Evolutionary conservation across 495 filamentous ascomycete species (phyloP).

Genomic region (Bombardia bombarda): DNA sequence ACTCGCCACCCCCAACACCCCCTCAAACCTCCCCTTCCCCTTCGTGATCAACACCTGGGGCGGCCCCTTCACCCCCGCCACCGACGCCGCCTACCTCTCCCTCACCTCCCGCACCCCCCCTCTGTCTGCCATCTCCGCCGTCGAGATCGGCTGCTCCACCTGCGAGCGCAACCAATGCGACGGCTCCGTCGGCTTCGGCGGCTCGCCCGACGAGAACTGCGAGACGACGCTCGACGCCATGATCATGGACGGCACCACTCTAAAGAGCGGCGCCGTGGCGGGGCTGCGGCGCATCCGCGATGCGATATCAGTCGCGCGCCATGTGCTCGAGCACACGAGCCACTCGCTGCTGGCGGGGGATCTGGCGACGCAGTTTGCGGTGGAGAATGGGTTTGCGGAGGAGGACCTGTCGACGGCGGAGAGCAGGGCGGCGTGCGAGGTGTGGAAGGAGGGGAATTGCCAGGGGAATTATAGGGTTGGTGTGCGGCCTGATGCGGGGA

Average conservation of each 20-base stretch:
- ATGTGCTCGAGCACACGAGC: constrained; percentile 35
- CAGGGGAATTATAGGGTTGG: constrained; percentile 34
- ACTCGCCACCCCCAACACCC: too few species aligned
- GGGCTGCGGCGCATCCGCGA: constrained; percentile 35
- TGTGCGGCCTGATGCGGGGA: constrained; percentile 25
- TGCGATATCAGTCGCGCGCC: constrained; percentile 36
- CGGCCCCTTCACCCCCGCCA: constrained; percentile 37
- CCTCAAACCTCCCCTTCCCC: too few species aligned
- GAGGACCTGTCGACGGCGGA: constrained; percentile 29
- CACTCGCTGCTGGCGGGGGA: constrained; percentile 41
- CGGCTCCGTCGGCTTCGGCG: constrained; percentile 38
- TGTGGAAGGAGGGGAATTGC: constrained; percentile 29
- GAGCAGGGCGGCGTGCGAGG: constrained; percentile 25
- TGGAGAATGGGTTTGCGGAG: constrained; percentile 33
- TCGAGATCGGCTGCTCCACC: constrained; percentile 34
- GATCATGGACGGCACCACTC: constrained; percentile 36
- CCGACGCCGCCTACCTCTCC: constrained; percentile 36
- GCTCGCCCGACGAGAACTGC: constrained; percentile 39
- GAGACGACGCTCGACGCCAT: constrained; percentile 43
- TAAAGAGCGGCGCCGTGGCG: constrained; percentile 39
- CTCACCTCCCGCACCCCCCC: constrained; percentile 20
- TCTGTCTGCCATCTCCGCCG: constrained; percentile 34
- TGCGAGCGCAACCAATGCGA: constrained; percentile 40
- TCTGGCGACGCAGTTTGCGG: constrained; percentile 36
- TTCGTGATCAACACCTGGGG: constrained; percentile 38